Base-by-base conservation (phyloP, 441 rosid genomes). In the Pelargonium citronellum region DNA sequence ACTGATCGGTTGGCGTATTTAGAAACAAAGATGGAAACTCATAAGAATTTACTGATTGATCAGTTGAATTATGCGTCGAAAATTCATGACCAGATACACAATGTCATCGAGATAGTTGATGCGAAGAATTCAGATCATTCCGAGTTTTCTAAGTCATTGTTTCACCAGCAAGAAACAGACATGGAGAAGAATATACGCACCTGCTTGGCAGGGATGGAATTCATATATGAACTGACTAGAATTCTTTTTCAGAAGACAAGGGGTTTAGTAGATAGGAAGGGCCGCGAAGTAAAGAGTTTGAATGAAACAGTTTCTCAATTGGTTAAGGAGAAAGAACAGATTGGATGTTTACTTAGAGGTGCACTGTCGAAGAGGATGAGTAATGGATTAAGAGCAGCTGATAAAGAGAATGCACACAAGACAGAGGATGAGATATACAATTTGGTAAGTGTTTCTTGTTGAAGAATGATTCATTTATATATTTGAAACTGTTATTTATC, bases 171-270 rank as follows among this genome's bases (percentile, higher is more conserved):
- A 77, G 90, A 89, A 79, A 89, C 87, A 0, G 91, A 87, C 55
- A 70, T 83, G 74, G 97, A 85, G 82, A 97, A 89, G 83, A 91
- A 87, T 69, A 72, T 89, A 34, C 90, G 92, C 51, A 96, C 96
- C 67, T 89, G 90, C 30, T 76, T 89, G 75, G 96, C 97, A 0
- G 96, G 97, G 73, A 84, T 86, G 97, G 97, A 91, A 68, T 95
- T 96, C 49, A 83, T 91, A 60, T 75, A 80, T 20, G 89, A 91
- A 79, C 76, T 95, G 58, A 77, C 83, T 8, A 79, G 82, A 79
- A 83, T 89, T 67, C 83, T 87, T 74, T 77, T 74, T 75, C 83
- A 71, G 73, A 87, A 87, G 80, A 71, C 87, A 51, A 82, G 74
- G 75, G 82, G 77, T 84, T 73, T 85, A 67, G 77, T 89, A 44